phyloP scores from a whole-genome alignment of 2,329 filamentous ascomycete species.

The Neoscytalidium dimidiatum region DNA sequence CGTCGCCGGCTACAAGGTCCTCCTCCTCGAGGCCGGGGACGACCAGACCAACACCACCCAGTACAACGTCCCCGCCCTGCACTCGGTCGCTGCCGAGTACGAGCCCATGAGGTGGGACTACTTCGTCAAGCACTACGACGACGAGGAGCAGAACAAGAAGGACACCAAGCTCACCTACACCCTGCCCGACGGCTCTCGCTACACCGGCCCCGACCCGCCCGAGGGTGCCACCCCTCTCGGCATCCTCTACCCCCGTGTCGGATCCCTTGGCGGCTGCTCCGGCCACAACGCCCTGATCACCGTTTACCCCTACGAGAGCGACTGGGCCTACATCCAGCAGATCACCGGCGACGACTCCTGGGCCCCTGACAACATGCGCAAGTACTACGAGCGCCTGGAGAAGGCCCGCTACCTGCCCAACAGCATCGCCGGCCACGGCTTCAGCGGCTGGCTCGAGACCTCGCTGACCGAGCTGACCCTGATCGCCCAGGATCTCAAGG shows the following conservation, averaged over 20 bases:
- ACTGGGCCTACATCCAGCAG: slow-evolving; percentile 60
- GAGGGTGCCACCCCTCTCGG: slow-evolving; percentile 54
- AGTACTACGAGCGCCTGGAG: slow-evolving; percentile 58
- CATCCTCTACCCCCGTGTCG: slow-evolving; percentile 60
- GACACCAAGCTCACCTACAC: slow-evolving; percentile 63
- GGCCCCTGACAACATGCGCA: slow-evolving; percentile 59
- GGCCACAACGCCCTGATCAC: slow-evolving; percentile 64
- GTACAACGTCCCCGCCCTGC: slow-evolving; percentile 58
- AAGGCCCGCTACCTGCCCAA: slow-evolving; percentile 54
- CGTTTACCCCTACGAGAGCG: slow-evolving; percentile 59
- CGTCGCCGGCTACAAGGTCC: slow-evolving; percentile 59
- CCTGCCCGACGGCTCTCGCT: slow-evolving; percentile 52
- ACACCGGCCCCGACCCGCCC: slow-evolving; percentile 57
- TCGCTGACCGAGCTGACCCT: slow-evolving; percentile 53
- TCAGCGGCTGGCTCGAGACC: slow-evolving; percentile 60
- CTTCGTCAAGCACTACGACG: slow-evolving; percentile 63
- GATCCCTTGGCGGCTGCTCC: slow-evolving; percentile 60
- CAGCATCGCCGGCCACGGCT: slow-evolving; percentile 54
- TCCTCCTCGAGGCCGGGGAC: slow-evolving; percentile 64
- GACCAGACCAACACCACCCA: slow-evolving; percentile 51
- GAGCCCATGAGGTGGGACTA: slow-evolving; percentile 62
- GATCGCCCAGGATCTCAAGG: slow-evolving; percentile 54
- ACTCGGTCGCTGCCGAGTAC: slow-evolving; percentile 57
- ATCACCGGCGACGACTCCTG: slow-evolving; percentile 64
- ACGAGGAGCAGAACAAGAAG: slow-evolving; percentile 53